Conservation (phyloP, 2,329 filamentous ascomycete species). For the Monosporascus sp. region DNA sequence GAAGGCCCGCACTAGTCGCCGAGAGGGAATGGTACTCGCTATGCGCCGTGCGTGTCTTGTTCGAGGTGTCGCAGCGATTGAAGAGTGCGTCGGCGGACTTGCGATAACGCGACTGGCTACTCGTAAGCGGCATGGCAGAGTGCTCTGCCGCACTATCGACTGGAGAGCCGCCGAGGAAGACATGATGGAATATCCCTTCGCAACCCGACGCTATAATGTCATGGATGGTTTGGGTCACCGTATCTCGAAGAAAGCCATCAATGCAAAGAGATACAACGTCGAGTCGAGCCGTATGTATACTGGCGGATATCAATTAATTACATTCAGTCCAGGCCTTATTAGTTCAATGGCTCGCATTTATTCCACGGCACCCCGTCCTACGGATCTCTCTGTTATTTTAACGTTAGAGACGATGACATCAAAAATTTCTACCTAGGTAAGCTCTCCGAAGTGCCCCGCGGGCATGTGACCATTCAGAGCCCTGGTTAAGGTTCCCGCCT, state of each 20-base stretch:
- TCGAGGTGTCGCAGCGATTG: conserved; percentile 8
- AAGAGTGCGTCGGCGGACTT: conserved; percentile 16
- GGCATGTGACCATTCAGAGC: too few relatives aligned
- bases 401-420: too few relatives aligned
- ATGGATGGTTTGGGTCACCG: background rate
- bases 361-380: too few relatives aligned
- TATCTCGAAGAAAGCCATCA: background rate
- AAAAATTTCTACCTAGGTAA: too few relatives aligned
- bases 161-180: conserved; percentile 21
- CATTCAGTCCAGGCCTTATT: too few relatives aligned
- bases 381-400: too few relatives aligned
- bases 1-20: conserved; percentile 25
- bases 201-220: background rate
- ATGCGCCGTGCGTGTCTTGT: conserved; percentile 9
- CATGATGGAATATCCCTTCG: conserved; percentile 12
- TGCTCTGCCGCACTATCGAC: conserved; percentile 19
- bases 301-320: background rate
- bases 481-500: too few relatives aligned
- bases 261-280: background rate
- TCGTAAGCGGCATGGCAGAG: conserved; percentile 15
- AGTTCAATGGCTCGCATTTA: too few relatives aligned
- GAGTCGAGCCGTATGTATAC: background rate
- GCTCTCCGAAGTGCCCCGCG: too few relatives aligned
- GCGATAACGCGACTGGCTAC: conserved; percentile 8
- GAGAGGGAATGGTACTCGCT: conserved; percentile 5